Conservation (phyloP, 139 green algal species). For the Mesotaenium endlicherianum region DNA sequence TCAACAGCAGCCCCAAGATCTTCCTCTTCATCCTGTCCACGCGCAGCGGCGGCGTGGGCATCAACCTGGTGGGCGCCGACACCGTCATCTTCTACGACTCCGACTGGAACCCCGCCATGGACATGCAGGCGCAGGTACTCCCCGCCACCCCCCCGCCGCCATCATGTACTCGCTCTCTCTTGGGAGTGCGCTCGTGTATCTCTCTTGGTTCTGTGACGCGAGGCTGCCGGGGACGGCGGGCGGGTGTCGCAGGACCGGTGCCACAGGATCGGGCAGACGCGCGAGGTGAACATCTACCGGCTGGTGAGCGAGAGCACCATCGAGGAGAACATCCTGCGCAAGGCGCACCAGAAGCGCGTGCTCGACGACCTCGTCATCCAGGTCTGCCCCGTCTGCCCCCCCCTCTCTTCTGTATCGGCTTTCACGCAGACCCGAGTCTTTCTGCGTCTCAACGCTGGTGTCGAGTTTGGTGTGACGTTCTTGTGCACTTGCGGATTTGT, state of each 20-base stretch:
- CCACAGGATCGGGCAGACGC: conserved; percentile 94
- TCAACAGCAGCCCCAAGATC: conserved; percentile 83
- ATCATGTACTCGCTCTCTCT: neutral
- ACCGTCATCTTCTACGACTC: conserved; percentile 99
- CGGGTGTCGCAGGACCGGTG: conserved; percentile 91
- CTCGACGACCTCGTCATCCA: conserved; percentile 94
- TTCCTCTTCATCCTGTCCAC: conserved; percentile 97
- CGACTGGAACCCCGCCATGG: conserved; percentile 95
- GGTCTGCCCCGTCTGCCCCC: neutral
- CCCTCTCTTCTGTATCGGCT: neutral
- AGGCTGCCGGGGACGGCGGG: no score
- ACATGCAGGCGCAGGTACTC: conserved; percentile 72
- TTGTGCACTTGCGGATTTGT: no score
- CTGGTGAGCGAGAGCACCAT: conserved; percentile 88
- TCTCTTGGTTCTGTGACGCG: no score
- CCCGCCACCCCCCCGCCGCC: no score
- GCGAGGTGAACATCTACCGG: conserved; percentile 96
- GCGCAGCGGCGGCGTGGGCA: conserved; percentile 89
- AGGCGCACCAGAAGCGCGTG: conserved; percentile 93
- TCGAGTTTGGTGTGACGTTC: no score
- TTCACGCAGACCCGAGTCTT: neutral
- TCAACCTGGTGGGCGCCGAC: conserved; percentile 97
- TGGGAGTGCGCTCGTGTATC: no score
- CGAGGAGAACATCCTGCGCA: conserved; percentile 97
- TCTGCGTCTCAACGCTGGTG: neutral